A percentile compares a stretch with the other conserved stretches of the same genome.
Conservation (phyloP, 345 rosid genomes). For the Punica granatum region DNA sequence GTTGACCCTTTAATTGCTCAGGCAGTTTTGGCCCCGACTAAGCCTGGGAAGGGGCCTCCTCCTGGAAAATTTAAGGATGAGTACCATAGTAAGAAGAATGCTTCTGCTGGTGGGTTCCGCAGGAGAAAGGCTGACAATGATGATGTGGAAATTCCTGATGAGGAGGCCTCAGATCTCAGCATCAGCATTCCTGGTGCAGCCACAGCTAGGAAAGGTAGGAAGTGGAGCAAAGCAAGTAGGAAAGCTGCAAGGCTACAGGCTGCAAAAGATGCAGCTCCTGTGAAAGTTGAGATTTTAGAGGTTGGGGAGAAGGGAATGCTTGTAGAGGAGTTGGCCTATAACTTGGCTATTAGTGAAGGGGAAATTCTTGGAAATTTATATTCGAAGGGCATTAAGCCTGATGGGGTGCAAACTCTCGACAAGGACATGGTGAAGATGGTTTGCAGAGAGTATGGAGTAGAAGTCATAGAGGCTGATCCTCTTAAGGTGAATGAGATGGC, state of each 20-base stretch:
- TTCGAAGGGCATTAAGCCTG: constrained; percentile 91
- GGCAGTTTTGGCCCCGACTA: constrained; percentile 68
- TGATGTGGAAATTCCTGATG: constrained; percentile 53
- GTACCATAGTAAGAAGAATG: constrained; percentile 52
- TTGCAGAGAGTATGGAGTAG: constrained; percentile 79
- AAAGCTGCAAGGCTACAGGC: constrained; percentile 91
- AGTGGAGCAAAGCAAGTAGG: constrained; percentile 96
- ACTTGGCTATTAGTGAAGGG: constrained; percentile 71
- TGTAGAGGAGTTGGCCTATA: constrained; percentile 84
- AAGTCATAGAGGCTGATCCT: constrained; percentile 73
- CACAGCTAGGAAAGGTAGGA: constrained; percentile 75
- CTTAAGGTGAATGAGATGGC: constrained; percentile 85
- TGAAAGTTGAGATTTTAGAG: constrained; percentile 90
- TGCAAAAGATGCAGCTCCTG: constrained; percentile 92
- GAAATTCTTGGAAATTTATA: constrained; percentile 80
- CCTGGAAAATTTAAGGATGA: constrained; percentile 65
- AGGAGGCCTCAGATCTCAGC: constrained; percentile 59
- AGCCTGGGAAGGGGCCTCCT: constrained; percentile 66
- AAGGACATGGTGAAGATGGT: constrained; percentile 94
- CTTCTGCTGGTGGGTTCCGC: constrained; percentile 46
- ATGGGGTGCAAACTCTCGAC: constrained; percentile 91
- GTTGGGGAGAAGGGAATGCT: constrained; percentile 85
- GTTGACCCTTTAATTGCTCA: constrained; percentile 66
- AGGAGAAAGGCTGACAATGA: constrained; percentile 45
- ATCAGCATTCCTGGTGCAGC: constrained; percentile 53